Base-by-base conservation (phyloP, 495 filamentous ascomycete species). In the Thozetella sp. region DNA sequence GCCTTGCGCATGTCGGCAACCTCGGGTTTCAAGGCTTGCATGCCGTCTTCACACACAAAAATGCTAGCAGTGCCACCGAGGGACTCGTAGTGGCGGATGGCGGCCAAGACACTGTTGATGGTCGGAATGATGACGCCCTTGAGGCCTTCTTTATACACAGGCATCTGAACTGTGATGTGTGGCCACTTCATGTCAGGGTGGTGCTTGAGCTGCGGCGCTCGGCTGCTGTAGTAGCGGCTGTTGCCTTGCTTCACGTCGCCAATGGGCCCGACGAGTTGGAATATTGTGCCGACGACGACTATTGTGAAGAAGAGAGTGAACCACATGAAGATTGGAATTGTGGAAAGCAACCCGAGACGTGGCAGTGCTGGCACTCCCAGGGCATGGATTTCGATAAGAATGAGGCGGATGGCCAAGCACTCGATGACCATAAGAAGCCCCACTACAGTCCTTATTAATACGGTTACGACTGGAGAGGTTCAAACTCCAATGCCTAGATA, bases 271-370 rank as follows among this genome's bases (percentile, higher is more conserved):
- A 93, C 85, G 54, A 87, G 82, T 70, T 93, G 90, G 15, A 89
- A 86, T 54, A 92, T 65, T 67, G 87, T 90, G 45, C 90, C 89
- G 57, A 91, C 76, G 57, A 92, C 86, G 62, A 90, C 89, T 71
- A 90, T 88, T n/a, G 75, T 85, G 66, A 91, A 91, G 74, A 91
- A 91, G 64, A 93, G 75, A 15, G 90, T 90, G 75, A 93, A 92
- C 78, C 91, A 93, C 54, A 92, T 80, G 68, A 92, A 89, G n/a
- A 92, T 76, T 2, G 89, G 90, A 52, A 84, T 79, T 20, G 91
- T 67, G 0, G 75, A 79, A 2, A 90, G 59, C 54, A 93, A 84
- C 20, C 80, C 84, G 19, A 92, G 66, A 1, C 90, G 85, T 19
- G 78, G 56, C 43, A 48, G n/a, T 15, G 43, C 43, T 20, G 43